Evolutionary conservation across 2,329 filamentous ascomycete genomes (phyloP).

Genomic region (Ploettnerulaceae sp.): DNA sequence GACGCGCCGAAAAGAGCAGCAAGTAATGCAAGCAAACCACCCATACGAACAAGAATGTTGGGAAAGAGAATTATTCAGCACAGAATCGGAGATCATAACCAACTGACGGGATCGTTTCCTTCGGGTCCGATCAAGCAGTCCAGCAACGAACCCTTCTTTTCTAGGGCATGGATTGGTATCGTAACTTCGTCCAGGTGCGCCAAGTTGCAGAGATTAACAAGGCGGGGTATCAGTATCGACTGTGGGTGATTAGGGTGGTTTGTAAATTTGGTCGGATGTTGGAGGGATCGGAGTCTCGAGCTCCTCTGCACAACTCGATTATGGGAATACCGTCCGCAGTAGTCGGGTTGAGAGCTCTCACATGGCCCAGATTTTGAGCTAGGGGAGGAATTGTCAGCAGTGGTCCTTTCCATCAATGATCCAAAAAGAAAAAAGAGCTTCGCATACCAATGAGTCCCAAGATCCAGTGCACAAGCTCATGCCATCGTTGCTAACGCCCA

Average conservation of each 20-base stretch:
- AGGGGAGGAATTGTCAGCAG: conserved; percentile 26
- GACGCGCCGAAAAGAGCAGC: conserved; percentile 28
- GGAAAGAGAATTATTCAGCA: conserved; percentile 43
- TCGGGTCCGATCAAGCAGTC: conserved; percentile 23
- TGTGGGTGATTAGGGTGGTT: conserved; percentile 37
- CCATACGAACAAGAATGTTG: conserved; percentile 34
- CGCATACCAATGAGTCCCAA: conserved; percentile 93
- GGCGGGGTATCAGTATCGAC: conserved; percentile 33
- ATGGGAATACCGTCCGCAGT: conserved; percentile 22
- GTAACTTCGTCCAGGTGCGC: conserved; percentile 46
- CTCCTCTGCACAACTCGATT: conserved; percentile 26
- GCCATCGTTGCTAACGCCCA: conserved; percentile 97
- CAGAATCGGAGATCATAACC: conserved; percentile 33
- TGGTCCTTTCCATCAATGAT: conserved; percentile 31
- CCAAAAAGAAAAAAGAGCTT: conserved; percentile 23
- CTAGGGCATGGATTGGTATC: conserved; percentile 38
- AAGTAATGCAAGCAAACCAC: conserved; percentile 35
- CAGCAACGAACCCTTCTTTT: conserved; percentile 33
- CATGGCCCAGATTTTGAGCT: conserved; percentile 84
- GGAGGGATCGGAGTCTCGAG: conserved; percentile 20
- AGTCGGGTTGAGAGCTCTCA: conserved; percentile 24
- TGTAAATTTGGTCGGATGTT: conserved; percentile 19
- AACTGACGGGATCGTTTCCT: conserved; percentile 21
- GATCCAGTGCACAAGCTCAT: conserved; percentile 99
- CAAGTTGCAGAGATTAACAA: conserved; percentile 40